Evolutionary conservation across 148 eudicot genomes (phyloP).

Genomic region (Rhododendron kiyosumense): DNA sequence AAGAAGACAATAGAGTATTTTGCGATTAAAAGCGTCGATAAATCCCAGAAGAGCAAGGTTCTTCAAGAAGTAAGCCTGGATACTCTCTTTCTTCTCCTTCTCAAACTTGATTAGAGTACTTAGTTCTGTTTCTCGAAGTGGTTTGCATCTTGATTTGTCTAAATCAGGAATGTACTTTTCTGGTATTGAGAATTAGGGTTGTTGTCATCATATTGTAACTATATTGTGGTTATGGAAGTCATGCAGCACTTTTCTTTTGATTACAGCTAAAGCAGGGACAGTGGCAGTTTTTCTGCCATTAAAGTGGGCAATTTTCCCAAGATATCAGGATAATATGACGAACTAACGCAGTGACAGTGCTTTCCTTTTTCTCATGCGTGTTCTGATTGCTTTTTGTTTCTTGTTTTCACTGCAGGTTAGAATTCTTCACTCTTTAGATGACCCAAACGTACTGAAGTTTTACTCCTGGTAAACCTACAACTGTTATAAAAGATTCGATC

Average conservation of each 20-base stretch:
- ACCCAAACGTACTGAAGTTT: conserved; percentile 80
- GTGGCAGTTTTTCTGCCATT: background rate
- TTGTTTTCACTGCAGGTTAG: conserved; percentile 51
- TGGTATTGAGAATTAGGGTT: background rate
- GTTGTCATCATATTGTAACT: background rate
- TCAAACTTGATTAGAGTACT: background rate
- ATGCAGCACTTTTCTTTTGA: background rate
- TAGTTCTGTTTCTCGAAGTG: background rate
- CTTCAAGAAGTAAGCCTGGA: conserved; percentile 77
- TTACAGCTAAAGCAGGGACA: background rate
- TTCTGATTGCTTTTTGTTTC: background rate
- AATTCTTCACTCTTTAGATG: conserved; percentile 71
- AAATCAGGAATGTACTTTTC: background rate
- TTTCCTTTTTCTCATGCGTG: background rate
- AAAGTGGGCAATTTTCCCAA: background rate
- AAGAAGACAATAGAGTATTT: conserved; percentile 89
- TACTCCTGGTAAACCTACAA: conserved; percentile 57
- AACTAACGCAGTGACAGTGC: background rate
- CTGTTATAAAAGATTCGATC: background rate
- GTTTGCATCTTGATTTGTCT: background rate
- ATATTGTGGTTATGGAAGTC: background rate
- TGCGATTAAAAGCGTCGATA: conserved; percentile 86
- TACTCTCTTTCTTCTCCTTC: background rate
- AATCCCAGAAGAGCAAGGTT: conserved; percentile 79
- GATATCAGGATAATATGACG: background rate